Base-by-base conservation (phyloP, 768 basidiomycete genomes). In the Russula olivacea region DNA sequence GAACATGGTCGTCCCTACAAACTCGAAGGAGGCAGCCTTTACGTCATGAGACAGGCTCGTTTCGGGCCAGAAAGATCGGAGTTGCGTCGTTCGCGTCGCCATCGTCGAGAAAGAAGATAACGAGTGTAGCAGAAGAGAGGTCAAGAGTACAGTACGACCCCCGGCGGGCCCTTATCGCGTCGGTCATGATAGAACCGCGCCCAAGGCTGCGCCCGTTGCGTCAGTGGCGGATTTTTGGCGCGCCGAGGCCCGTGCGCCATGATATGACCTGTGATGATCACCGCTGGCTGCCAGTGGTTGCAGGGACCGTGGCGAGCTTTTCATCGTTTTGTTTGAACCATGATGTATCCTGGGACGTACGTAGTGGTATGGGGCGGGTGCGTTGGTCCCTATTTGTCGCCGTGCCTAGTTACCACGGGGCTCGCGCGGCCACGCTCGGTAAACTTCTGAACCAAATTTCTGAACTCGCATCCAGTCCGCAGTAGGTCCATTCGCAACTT, bases 1-100 rank as follows among this genome's bases (percentile, higher is more conserved):
- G 72, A 89, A 88, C 61, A 83, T 28, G 0, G 78, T 75, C 4
- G 86, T 86, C 28, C 85, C 83, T 45, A 84, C 69, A 61, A 83
- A 83, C 67, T 87, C 85, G 25, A 85, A 74, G 19, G 71, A 62
- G 3, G 83, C 83, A 0, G 84, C 83, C 32, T 71, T 73, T 47
- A 75, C 50, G 66, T 85, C 85, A 3, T 77, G 65, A 6, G 17
- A 40, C 17, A 38, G 41, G 67, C 15, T 64, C 57, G 57, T 81
- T 34, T 19, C 66, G 61, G 25, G 65, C 61, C 58, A 76, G 72
- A 55, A 76, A 65, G 25, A 36, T 50, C 7, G 51, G 3, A 41
- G 50, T 23, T 1, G 9, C 6, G 9, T 55, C 8, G 9, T 28
- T 38, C 14, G 23, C 7, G 30, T 45, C 30, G 23, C 61, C 9